Evolutionary conservation across 495 filamentous ascomycete species (phyloP), one percentile per base, ranked within the genome.

Genomic region (Eremomyces bilateralis): DNA sequence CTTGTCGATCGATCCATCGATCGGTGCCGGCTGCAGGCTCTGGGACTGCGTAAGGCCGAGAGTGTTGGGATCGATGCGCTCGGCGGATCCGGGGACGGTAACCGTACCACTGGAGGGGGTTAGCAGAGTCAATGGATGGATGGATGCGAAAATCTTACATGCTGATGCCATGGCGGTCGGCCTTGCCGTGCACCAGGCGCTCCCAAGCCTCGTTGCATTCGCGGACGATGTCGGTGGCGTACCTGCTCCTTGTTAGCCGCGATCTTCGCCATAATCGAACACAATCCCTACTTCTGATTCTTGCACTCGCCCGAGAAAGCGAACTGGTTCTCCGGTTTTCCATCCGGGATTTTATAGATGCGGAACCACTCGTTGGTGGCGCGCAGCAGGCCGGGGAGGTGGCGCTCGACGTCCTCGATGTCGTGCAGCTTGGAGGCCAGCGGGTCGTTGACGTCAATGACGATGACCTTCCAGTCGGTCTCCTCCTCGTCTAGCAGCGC

Each of bases 281-380:
- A n/a, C n/a, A n/a, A n/a, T n/a, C n/a, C n/a, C n/a, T n/a, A n/a
- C 79, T 81, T 80, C 71, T 84, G 90, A 73, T 99, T 99, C 73
- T 99, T 99, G 78, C 90, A 95, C 68, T 99, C 90, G 61, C 90
- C 90, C 35, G 82, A 91, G 71, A 99, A 99, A 47, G 90, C 90
- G 51, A 99, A 95, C 65, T 95, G 88, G 71, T 99, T 99, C 74
- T 95, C 88, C 48, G 84, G 84, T 82, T 95, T 99, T 67, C 90
- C 90, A 53, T 99, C 90, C 50, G 90, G 90, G 62, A 99, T 95
- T 70, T 95, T 95, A 74, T 99, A 99, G 70, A 99, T 95, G 59
- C 90, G 80, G 80, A 99, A 99, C 90, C 90, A 99, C 69, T 99
- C 90, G 55, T 99, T 99, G 53, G 88, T 95, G 51, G 90, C 90